Conservation (phyloP, 306 rosid genomes). For the Gastrolobium bilobum region DNA sequence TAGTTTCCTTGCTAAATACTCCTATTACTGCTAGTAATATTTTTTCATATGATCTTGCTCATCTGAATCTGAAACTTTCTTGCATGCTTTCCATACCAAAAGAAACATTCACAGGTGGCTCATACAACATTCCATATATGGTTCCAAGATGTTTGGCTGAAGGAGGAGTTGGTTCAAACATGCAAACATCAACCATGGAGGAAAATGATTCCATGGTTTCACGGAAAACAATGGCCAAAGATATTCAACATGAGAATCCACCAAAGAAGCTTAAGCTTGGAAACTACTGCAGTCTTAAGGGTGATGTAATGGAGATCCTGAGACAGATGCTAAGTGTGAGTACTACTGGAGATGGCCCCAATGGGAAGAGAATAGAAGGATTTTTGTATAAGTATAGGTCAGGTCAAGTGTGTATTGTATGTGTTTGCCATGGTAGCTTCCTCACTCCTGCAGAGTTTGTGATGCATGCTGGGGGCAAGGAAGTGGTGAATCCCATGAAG, state of each 20-base stretch:
- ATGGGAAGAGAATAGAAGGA: slow-evolving; percentile 71
- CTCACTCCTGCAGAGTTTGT: slow-evolving; percentile 74
- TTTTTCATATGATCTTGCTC: slow-evolving; percentile 15
- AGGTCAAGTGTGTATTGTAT: slow-evolving; percentile 66
- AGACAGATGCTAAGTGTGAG: slow-evolving; percentile 66
- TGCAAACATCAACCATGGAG: background rate
- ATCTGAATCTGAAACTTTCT: slow-evolving; percentile 31
- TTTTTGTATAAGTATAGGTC: slow-evolving; percentile 63
- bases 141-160: slow-evolving; percentile 16
- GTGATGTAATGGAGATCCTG: slow-evolving; percentile 57
- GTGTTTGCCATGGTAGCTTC: slow-evolving; percentile 77
- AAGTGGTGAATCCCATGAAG: slow-evolving; percentile 67
- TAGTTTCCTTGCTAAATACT: slow-evolving; percentile 7
- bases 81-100: background rate
- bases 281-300: slow-evolving; percentile 41
- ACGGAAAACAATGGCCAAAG: background rate
- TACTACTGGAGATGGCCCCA: slow-evolving; percentile 67
- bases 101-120: background rate
- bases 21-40: background rate
- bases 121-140: slow-evolving; percentile 11
- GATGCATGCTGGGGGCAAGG: slow-evolving; percentile 69
- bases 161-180: background rate
- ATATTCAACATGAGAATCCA: slow-evolving; percentile 37
- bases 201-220: slow-evolving; percentile 19
- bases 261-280: slow-evolving; percentile 51